Evolutionary conservation across 306 rosid genomes (phyloP).

Genomic region (Pachyrhizus erosus): DNA sequence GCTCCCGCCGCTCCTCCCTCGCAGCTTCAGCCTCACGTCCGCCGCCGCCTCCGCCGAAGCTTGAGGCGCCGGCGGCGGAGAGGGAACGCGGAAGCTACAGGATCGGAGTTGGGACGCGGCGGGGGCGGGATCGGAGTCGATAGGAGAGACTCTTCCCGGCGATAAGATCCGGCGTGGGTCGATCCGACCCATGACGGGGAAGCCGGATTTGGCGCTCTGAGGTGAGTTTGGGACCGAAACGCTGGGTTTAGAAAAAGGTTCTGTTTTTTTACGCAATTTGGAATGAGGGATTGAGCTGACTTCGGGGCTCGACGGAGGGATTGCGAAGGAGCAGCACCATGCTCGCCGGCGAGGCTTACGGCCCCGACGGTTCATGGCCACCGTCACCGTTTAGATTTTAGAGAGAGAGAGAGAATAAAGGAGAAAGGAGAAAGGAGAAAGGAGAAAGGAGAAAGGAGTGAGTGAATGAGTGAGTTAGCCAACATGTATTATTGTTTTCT

Average conservation of each 20-base stretch:
- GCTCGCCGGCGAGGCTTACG: neutral
- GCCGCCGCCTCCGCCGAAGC: neutral
- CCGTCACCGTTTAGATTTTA: no score
- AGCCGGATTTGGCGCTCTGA: neutral
- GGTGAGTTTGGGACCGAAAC: neutral
- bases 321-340: slow-evolving; percentile 16
- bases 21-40: neutral
- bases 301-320: neutral
- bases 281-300: neutral
- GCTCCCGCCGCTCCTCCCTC: slow-evolving; percentile 7
- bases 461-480: no score
- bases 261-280: neutral
- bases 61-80: neutral
- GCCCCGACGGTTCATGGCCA: neutral
- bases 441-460: no score
- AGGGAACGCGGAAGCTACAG: neutral
- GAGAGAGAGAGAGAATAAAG: no score
- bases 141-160: slow-evolving; percentile 10
- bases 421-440: no score
- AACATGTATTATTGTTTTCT: neutral
- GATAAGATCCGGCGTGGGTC: slow-evolving; percentile 18
- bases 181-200: neutral
- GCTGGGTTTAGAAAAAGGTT: neutral
- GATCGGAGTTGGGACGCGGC: neutral
- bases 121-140: slow-evolving; percentile 1